These are phyloP conservation scores for Rhizopogon roseolus DNA, from an alignment of 768 basidiomycete genomes.

Conservation along the genomic window DNA sequence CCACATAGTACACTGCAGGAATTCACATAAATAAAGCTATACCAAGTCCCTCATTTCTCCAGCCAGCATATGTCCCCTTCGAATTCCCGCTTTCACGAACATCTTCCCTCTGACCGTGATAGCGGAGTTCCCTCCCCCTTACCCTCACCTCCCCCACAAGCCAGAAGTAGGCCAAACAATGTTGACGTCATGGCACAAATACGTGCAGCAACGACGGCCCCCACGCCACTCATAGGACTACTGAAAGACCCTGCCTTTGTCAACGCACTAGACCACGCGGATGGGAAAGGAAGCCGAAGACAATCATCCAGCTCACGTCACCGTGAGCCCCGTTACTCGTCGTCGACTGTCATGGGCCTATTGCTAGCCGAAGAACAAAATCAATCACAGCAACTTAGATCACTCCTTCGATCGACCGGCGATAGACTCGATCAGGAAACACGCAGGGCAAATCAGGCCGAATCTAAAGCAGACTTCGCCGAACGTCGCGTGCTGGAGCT, in stretches of 20 bases:
- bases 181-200: constrained; percentile 34
- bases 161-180: constrained; percentile 1
- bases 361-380: constrained; percentile 52
- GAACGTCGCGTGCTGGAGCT: constrained; percentile 44
- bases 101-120: constrained; percentile 17
- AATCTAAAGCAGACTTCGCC: constrained; percentile 45
- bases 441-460: constrained; percentile 47
- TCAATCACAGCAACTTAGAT: constrained; percentile 51
- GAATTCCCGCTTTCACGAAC: constrained; percentile 20
- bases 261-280: constrained; percentile 26
- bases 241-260: constrained; percentile 40
- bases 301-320: constrained; percentile 33
- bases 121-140: constrained; percentile 7
- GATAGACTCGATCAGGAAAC: constrained; percentile 56
- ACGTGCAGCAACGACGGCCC: constrained; percentile 40
- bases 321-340: constrained; percentile 29
- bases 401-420: constrained; percentile 43
- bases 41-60: constrained; percentile 4
- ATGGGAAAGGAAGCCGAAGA: constrained; percentile 25
- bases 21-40: constrained; percentile 4
- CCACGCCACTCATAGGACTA: constrained; percentile 39
- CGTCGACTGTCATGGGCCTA: constrained; percentile 34
- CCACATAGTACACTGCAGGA: constrained; percentile 6
- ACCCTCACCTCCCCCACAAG: constrained; percentile 4
- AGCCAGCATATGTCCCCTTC: constrained; percentile 20